These are phyloP conservation scores for Syzygium oleosum DNA, from an alignment of 345 rosid genomes.

Conservation along the genomic window DNA sequence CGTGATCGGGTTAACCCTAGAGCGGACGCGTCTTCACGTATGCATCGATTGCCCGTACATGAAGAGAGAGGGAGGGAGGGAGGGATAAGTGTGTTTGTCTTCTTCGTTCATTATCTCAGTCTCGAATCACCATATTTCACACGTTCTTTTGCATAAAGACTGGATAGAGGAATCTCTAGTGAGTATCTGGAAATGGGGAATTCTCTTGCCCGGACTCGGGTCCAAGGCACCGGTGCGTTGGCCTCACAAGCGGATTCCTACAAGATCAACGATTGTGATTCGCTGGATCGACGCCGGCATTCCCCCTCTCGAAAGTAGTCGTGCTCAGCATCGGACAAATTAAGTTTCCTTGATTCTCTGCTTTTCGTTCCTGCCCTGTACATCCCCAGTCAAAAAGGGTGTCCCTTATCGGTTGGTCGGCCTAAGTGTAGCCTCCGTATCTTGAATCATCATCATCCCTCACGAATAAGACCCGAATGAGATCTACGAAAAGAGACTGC, in stretches of 20 bases:
- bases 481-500: not conserved
- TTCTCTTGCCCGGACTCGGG: not conserved
- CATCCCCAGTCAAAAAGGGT: not conserved
- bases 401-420: not conserved
- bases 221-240: not conserved
- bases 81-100: not conserved
- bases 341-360: not conserved
- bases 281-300: rapidly evolving
- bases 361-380: not conserved
- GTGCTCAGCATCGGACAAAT: not conserved
- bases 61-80: not conserved
- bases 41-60: not conserved
- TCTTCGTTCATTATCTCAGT: not conserved
- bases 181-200: not conserved
- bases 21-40: not conserved
- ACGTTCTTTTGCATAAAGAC: not conserved
- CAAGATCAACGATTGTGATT: not conserved
- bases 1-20: not conserved
- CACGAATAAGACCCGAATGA: not conserved
- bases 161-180: not conserved
- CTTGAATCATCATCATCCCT: not conserved
- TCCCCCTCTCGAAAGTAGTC: not conserved
- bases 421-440: not conserved
- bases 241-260: not conserved
- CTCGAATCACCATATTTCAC: not conserved